Conservation (phyloP, 768 basidiomycete genomes). For the Amanita polypyramis region DNA sequence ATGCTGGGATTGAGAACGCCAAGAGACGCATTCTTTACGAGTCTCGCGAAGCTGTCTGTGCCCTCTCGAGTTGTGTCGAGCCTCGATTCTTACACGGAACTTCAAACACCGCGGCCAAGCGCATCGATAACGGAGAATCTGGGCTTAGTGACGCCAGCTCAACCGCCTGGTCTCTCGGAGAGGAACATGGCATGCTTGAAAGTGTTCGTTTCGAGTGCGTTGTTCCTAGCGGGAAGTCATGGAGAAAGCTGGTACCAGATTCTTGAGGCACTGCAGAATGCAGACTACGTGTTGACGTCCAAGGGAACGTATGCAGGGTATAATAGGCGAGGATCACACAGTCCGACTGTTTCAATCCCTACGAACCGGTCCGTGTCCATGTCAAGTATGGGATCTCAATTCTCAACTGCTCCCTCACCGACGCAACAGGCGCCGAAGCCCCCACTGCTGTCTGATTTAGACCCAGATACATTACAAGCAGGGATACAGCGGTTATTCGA, state of each 20-base stretch:
- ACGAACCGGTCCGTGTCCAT: constrained; percentile 30
- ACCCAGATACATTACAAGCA: constrained; percentile 60
- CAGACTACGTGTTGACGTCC: constrained; percentile 78
- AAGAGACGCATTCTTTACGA: constrained; percentile 86
- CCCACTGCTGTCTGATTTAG: constrained; percentile 61
- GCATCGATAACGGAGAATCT: constrained; percentile 56
- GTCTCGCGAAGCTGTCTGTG: constrained; percentile 86
- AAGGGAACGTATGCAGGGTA: constrained; percentile 32
- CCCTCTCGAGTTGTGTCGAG: constrained; percentile 83
- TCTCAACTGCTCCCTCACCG: not conserved
- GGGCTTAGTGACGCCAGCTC: constrained; percentile 40
- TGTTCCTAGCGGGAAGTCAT: constrained; percentile 77
- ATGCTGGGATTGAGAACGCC: constrained; percentile 82
- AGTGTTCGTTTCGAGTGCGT: constrained; percentile 63
- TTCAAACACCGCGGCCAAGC: constrained; percentile 49
- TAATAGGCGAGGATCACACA: constrained; percentile 21
- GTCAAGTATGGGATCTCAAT: constrained; percentile 11
- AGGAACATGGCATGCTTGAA: constrained; percentile 88
- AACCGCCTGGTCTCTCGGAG: constrained; percentile 72
- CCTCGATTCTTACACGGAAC: constrained; percentile 47
- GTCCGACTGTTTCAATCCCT: constrained; percentile 21
- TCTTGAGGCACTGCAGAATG: constrained; percentile 87
- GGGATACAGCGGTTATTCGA: constrained; percentile 84
- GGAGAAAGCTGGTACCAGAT: constrained; percentile 91
- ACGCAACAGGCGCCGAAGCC: constrained; percentile 26